phyloP scores from a whole-genome alignment of 805 yeast species.

The Candida andamanensis region DNA sequence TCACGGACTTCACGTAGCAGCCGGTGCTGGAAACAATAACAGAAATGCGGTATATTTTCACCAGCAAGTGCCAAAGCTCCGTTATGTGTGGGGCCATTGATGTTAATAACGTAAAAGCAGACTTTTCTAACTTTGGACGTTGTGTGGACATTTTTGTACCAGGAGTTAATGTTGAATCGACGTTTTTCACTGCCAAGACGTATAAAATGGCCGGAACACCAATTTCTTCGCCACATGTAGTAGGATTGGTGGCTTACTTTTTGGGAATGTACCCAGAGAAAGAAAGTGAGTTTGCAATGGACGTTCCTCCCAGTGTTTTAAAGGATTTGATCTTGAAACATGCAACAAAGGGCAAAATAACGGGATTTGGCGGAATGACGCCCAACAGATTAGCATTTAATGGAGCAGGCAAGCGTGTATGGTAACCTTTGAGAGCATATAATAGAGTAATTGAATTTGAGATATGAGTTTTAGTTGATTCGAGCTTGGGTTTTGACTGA shows the following conservation, averaged over 20 bases:
- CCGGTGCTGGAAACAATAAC: slow-evolving; percentile 84
- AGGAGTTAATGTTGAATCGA: slow-evolving; percentile 64
- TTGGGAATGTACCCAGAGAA: too few relatives aligned
- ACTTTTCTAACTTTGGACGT: slow-evolving; percentile 85
- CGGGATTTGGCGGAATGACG: slow-evolving; percentile 46
- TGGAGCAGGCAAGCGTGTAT: too few relatives aligned
- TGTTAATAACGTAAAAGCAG: slow-evolving; percentile 67
- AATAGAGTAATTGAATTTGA: too few relatives aligned
- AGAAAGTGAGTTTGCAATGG: too few relatives aligned
- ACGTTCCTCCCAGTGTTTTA: slow-evolving; percentile 40
- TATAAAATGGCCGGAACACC: slow-evolving; percentile 65
- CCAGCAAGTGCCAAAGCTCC: slow-evolving; percentile 76
- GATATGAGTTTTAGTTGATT: too few relatives aligned
- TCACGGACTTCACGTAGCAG: slow-evolving; percentile 68
- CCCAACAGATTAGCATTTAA: slow-evolving; percentile 55
- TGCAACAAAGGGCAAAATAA: slow-evolving; percentile 46
- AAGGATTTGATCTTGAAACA: slow-evolving; percentile 37
- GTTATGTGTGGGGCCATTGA: slow-evolving; percentile 88
- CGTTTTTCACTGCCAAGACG: slow-evolving; percentile 31
- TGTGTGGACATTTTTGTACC: slow-evolving; percentile 86
- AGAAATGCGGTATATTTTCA: slow-evolving; percentile 70
- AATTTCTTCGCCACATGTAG: slow-evolving; percentile 73
- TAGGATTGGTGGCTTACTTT: slow-evolving; percentile 57
- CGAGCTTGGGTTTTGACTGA: too few relatives aligned
- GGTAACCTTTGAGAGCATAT: too few relatives aligned